Conservation (phyloP, 208 protist genomes). For the Leishmania amazonensis region DNA sequence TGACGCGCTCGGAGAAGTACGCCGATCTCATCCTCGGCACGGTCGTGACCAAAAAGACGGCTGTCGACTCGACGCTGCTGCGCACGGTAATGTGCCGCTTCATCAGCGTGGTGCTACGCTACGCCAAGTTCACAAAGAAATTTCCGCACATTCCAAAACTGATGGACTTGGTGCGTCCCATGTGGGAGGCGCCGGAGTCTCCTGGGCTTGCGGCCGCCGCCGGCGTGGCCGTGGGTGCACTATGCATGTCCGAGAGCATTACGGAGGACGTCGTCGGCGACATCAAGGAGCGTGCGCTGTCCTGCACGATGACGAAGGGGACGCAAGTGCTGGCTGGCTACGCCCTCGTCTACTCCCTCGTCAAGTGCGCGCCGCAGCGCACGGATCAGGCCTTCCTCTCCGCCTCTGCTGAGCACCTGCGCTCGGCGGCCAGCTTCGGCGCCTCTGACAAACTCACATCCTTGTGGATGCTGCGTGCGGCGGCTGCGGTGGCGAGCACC, state of each 20-base stretch:
- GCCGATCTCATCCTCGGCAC: constrained; percentile 89
- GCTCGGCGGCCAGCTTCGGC: constrained; percentile 55
- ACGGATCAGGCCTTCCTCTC: constrained; percentile 66
- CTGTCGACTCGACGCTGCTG: constrained; percentile 79
- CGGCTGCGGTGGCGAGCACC: constrained; percentile 70
- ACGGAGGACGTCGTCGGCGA: constrained; percentile 61
- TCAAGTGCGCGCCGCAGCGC: constrained; percentile 55
- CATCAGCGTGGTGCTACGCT: constrained; percentile 87
- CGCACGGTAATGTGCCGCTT: constrained; percentile 91
- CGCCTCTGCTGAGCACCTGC: constrained; percentile 60
- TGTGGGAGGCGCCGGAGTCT: constrained; percentile 77
- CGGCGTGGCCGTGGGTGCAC: constrained; percentile 79
- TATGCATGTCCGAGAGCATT: constrained; percentile 83
- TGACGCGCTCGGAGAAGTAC: constrained; percentile 80
- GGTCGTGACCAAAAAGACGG: constrained; percentile 80
- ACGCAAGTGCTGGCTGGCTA: constrained; percentile 71
- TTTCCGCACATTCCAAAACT: constrained; percentile 81
- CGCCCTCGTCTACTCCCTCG: constrained; percentile 75
- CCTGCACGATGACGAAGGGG: constrained; percentile 61
- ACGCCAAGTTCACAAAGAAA: constrained; percentile 72
- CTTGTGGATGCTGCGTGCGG: constrained; percentile 83
- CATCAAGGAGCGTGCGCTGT: constrained; percentile 77
- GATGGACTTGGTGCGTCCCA: constrained; percentile 63
- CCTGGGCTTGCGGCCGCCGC: constrained; percentile 65
- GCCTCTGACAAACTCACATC: constrained; percentile 74